Evolutionary conservation across 352 stramenopile species (phyloP).

Genomic region (Globisporangium lucens): DNA sequence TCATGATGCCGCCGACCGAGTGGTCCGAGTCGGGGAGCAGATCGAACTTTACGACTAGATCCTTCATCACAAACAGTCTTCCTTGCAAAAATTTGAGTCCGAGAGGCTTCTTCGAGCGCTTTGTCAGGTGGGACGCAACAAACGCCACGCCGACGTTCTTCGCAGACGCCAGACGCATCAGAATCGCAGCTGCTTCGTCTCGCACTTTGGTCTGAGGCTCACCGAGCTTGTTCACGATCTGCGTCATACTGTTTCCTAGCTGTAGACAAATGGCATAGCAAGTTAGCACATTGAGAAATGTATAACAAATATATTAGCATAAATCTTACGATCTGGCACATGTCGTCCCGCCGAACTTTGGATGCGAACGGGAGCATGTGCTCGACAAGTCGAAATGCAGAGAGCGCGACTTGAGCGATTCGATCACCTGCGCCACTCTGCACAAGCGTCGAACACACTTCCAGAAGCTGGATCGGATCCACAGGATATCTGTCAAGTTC

Average conservation of each 20-base stretch:
- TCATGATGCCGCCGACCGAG: constrained; percentile 62
- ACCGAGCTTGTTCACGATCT: constrained; percentile 76
- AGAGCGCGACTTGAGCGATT: constrained; percentile 74
- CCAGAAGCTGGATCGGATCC: constrained; percentile 44
- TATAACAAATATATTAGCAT: not conserved
- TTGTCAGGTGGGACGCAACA: constrained; percentile 56
- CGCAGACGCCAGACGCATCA: constrained; percentile 43
- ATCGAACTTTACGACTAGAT: constrained; percentile 54
- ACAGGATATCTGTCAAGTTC: constrained; percentile 56
- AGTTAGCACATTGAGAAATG: too few relatives aligned
- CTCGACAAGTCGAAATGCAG: constrained; percentile 66
- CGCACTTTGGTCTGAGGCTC: constrained; percentile 71
- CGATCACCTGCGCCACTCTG: constrained; percentile 71
- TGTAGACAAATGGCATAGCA: constrained; percentile 16
- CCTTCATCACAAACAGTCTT: constrained; percentile 57
- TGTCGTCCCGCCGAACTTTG: constrained; percentile 51
- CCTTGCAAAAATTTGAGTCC: constrained; percentile 71
- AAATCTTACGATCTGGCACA: constrained; percentile 57
- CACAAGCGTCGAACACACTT: constrained; percentile 63
- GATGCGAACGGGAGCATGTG: constrained; percentile 49
- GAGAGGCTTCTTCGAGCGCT: constrained; percentile 72
- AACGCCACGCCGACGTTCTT: constrained; percentile 71
- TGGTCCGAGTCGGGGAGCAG: constrained; percentile 45
- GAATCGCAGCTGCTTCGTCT: constrained; percentile 50
- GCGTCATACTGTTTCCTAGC: constrained; percentile 73